Percentiles rank a stretch among this genome's conserved stretches.
phyloP scores from a whole-genome alignment of 2,329 filamentous ascomycete species.

The Aureobasidium lini region DNA sequence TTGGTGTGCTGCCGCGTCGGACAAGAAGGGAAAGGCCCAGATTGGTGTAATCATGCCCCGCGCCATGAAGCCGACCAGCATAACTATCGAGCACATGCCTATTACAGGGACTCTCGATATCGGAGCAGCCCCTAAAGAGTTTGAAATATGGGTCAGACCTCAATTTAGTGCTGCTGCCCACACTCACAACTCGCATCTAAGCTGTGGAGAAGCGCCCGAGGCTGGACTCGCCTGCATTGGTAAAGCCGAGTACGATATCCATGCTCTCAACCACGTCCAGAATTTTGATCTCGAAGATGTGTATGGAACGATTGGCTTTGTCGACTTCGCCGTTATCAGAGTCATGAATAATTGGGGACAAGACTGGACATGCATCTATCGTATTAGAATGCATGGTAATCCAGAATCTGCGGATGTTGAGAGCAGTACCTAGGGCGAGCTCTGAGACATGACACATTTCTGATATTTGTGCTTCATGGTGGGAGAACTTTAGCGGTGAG shows the following conservation, averaged over 20 bases:
- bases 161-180: conserved; percentile 17
- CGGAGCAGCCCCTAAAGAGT: conserved; percentile 32
- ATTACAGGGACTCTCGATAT: conserved; percentile 33
- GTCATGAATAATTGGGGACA: conserved; percentile 37
- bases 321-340: conserved; percentile 32
- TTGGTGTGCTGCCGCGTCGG: conserved; percentile 62
- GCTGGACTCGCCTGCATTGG: conserved; percentile 34
- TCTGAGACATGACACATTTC: not conserved
- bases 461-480: not conserved
- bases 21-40: conserved; percentile 49
- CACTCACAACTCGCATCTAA: conserved; percentile 5
- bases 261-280: conserved; percentile 35
- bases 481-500: not conserved
- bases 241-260: conserved; percentile 34
- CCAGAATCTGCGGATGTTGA: conserved; percentile 6
- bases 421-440: not conserved
- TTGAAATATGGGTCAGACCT: conserved; percentile 39
- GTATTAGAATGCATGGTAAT: conserved; percentile 37
- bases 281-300: conserved; percentile 31
- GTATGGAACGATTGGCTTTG: conserved; percentile 20
- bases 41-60: conserved; percentile 49
- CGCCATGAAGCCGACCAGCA: conserved; percentile 30
- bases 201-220: conserved; percentile 16
- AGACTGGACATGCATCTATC: conserved; percentile 40
- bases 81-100: conserved; percentile 42